A percentile compares a stretch with the other conserved stretches of the same genome.
Conservation (phyloP, 176 grass and related monocot genomes). For the Bromus sterilis region DNA sequence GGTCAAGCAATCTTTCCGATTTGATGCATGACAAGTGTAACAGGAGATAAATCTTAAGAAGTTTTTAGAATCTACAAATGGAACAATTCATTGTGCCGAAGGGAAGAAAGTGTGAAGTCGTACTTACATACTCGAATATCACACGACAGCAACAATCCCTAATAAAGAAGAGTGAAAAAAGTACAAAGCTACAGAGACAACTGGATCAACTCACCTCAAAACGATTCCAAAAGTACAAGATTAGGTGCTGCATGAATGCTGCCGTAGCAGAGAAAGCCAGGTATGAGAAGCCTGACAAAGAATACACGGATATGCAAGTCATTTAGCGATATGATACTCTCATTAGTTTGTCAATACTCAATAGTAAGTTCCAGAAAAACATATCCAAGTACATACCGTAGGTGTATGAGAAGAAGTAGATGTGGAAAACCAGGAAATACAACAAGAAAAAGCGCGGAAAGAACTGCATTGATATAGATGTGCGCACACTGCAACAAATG, state of each 20-base stretch:
- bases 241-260: slow-evolving; percentile 96
- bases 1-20: not conserved
- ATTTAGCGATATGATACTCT: not conserved
- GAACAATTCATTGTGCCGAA: not conserved
- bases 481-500: slow-evolving; percentile 73
- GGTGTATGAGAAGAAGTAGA: slow-evolving; percentile 97
- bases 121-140: not conserved
- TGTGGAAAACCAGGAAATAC: slow-evolving; percentile 99
- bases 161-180: not conserved
- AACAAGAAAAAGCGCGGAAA: slow-evolving; percentile 98
- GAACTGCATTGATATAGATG: slow-evolving; percentile 99
- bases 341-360: not conserved
- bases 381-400: slow-evolving; percentile 58
- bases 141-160: not conserved
- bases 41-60: not conserved
- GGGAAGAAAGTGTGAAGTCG: not conserved
- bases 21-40: not conserved
- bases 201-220: slow-evolving; percentile 66
- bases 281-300: slow-evolving; percentile 81
- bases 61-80: not conserved
- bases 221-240: slow-evolving; percentile 98
- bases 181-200: not conserved
- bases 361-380: not conserved
- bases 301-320: not conserved
- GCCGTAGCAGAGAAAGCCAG: slow-evolving; percentile 91